These are phyloP conservation scores for Mortierella claussenii DNA, from an alignment of 192 early-diverging fungal species.

Conservation along the genomic window DNA sequence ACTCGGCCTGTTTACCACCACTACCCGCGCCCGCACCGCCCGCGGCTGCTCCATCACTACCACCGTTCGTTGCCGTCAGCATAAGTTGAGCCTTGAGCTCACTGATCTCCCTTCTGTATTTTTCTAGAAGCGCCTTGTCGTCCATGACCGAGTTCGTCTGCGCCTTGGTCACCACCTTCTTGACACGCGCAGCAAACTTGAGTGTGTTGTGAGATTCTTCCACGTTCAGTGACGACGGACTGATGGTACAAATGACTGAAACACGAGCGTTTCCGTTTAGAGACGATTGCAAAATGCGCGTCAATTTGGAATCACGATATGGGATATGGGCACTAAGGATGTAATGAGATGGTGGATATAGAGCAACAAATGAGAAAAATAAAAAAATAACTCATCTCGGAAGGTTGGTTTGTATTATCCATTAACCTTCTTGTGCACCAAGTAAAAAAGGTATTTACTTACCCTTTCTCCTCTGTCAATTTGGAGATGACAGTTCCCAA, in stretches of 20 bases:
- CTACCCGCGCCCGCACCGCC: constrained; percentile 44
- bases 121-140: constrained; percentile 86
- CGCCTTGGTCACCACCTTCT: constrained; percentile 86
- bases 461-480: constrained; percentile 78
- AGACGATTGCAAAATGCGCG: constrained; percentile 92
- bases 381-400: too few species aligned
- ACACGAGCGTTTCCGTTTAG: constrained; percentile 91
- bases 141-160: constrained; percentile 82
- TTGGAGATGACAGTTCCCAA: constrained; percentile 94
- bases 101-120: constrained; percentile 83
- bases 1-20: constrained; percentile 46
- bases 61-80: constrained; percentile 64
- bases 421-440: too few species aligned
- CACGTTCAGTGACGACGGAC: constrained; percentile 76
- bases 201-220: constrained; percentile 94
- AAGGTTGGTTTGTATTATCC: too few species aligned
- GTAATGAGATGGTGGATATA: not conserved
- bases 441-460: constrained; percentile 3
- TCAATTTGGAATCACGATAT: constrained; percentile 97
- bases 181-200: constrained; percentile 94
- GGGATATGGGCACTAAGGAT: constrained; percentile 80
- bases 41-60: constrained; percentile 62
- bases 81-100: constrained; percentile 75
- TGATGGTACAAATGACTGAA: constrained; percentile 93
- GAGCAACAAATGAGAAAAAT: not conserved